Evolutionary conservation across 2,329 filamentous ascomycete species (phyloP), one percentile per base, ranked within the genome.

Genomic region (Apiospora rasikravindrae): DNA sequence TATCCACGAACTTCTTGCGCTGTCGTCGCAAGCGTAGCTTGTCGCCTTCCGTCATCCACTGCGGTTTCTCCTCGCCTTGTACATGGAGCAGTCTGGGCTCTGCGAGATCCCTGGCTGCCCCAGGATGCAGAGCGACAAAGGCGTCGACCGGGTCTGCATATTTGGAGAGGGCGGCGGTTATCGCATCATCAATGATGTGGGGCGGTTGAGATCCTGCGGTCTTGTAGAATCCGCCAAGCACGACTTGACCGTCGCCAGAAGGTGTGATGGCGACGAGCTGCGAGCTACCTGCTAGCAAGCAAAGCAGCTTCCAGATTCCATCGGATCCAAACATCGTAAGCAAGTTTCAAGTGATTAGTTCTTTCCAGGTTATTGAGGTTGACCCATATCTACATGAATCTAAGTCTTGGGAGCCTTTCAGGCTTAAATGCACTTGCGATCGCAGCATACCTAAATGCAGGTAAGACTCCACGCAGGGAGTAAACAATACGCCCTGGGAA

Each of bases 1-100:
- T 90, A 81, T 94, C 92, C 83, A 93, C 91, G 83, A 94, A 94
- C 79, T 90, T 92, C 76, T 88, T 86, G 73, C 90, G 90, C 80
- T 91, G 88, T 76, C 90, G 84, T 76, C 90, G 88, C 67, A 94
- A 82, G 73, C 86, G 87, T 88, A 92, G 91, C 82, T 94, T 94
- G 81, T 94, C 90, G 51, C 92, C 72, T 71, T 93, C 91, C 0
- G 89, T 91, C 64, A 93, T 87, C 88, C 89, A 92, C 83, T 85
- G 82, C 44, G 88, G 73, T 61, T 67, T 89, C 74, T 90, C 86
- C 70, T 88, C 88, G 14, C 89, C 89, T n/a, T 85, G 85, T 37
- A 92, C 82, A 81, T 93, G 90, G 73, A 93, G 88, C 33, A 92
- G 82, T 77, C 84, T 90, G 71, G 84, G 83, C 74, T 87, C 85